Evolutionary conservation across 2,329 filamentous ascomycete genomes (phyloP), one percentile per base, ranked within the genome.

Genomic region (Fusarium keratoplasticum): DNA sequence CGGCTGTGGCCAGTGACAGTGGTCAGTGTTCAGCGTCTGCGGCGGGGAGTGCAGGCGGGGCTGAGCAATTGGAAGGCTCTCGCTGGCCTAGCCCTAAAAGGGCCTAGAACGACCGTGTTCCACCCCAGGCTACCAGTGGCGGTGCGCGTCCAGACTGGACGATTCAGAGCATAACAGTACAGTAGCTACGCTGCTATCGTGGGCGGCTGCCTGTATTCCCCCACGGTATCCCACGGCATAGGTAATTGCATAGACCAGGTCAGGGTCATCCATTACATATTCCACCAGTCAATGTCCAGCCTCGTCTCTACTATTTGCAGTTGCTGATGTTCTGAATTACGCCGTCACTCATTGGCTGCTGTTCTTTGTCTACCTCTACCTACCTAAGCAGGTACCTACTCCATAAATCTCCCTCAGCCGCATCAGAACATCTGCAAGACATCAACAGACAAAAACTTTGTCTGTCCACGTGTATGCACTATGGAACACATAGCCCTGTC

Each of bases 61-160:
- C 61, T 40, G 55, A 58, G 31, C 64, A 71, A 61, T 65, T 72
- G 25, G 64, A 59, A 50, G 62, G 64, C 61, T 72, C 61, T 61
- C 31, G 29, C 38, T 58, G 44, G 50, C n/a, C 38, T 57, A 35
- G 20, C 50, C 66, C 72, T 55, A 59, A 59, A 65, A 25, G 54
- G 44, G 73, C 14, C 54, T 75, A 73, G 72, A n/a, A 42, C 31
- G 4, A 13, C 16, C 61, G 57, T 52, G 59, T 67, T 50, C 71
- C 71, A 70, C 71, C 55, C 65, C 60, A 72, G 69, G 73, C 73
- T 63, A 27, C 67, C 59, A 75, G 67, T 74, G 57, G 73, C 64
- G 44, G 47, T 67, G 64, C 73, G 70, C 73, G 73, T 74, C 73
- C 62, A 38, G 35, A 38, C 38, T 47, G 38, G 27, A 31, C 27